Evolutionary conservation across 2,329 filamentous ascomycete genomes (phyloP).

Genomic region (Cordyceps sp.): DNA sequence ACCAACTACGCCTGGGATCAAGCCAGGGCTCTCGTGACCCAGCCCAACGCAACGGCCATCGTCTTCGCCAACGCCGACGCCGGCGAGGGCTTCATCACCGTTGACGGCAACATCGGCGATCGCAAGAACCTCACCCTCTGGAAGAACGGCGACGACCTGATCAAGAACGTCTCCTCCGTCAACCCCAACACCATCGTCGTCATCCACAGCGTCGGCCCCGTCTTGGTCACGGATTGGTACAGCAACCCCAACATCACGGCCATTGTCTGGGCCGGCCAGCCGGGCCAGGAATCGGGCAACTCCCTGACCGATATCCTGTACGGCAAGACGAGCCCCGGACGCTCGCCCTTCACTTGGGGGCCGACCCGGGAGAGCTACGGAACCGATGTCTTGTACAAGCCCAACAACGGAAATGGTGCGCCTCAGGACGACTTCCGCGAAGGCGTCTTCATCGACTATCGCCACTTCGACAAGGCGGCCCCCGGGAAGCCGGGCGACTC

Average conservation of each 20-base stretch:
- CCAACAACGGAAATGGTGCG: slow-evolving; percentile 48
- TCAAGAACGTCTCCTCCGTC: slow-evolving; percentile 60
- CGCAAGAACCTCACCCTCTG: slow-evolving; percentile 87
- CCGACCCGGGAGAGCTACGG: slow-evolving; percentile 50
- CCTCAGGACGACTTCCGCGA: slow-evolving; percentile 63
- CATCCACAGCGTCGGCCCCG: slow-evolving; percentile 71
- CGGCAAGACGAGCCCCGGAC: slow-evolving; percentile 62
- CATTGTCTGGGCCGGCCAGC: slow-evolving; percentile 67
- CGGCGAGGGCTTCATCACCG: slow-evolving; percentile 72
- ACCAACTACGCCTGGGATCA: slow-evolving; percentile 46
- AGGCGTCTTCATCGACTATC: slow-evolving; percentile 60
- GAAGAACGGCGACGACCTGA: slow-evolving; percentile 63
- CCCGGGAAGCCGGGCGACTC: slow-evolving; percentile 13
- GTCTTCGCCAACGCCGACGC: slow-evolving; percentile 82
- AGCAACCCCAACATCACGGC: slow-evolving; percentile 66
- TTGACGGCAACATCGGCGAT: slow-evolving; percentile 75
- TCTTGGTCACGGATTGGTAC: slow-evolving; percentile 60
- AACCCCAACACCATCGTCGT: slow-evolving; percentile 87
- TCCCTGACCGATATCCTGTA: slow-evolving; percentile 71
- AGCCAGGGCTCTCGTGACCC: slow-evolving; percentile 40
- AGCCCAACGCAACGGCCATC: slow-evolving; percentile 53
- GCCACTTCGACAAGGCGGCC: slow-evolving; percentile 47
- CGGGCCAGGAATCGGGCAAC: slow-evolving; percentile 72
- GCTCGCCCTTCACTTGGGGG: slow-evolving; percentile 70
- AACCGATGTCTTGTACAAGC: slow-evolving; percentile 45